Evolutionary conservation across 164 flowering plant species (phyloP).

Genomic region (Aristolochia californica): DNA sequence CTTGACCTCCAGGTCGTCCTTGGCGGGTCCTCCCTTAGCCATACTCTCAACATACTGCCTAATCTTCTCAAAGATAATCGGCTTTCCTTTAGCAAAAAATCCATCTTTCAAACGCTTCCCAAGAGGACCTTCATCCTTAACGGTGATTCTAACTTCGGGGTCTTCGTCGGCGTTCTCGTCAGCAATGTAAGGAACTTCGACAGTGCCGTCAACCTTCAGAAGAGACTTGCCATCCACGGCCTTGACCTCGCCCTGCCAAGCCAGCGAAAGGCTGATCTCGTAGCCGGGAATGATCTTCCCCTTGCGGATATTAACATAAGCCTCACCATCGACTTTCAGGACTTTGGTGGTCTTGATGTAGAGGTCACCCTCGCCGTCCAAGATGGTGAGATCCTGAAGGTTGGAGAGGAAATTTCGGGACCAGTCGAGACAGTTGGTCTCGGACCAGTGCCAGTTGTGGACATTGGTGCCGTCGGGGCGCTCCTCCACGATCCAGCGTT

Average conservation of each 20-base stretch:
- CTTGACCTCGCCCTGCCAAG: conserved; percentile 76
- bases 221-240: conserved; percentile 41
- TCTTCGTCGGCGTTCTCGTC: conserved; percentile 97
- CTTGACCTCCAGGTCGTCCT: conserved; percentile 74
- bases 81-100: conserved; percentile 53
- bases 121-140: conserved; percentile 69
- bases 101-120: conserved; percentile 72
- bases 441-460: conserved; percentile 99
- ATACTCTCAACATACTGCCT: conserved; percentile 66
- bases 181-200: conserved; percentile 80
- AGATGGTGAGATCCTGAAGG: conserved; percentile 40
- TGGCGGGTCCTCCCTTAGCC: conserved; percentile 89
- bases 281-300: conserved; percentile 97
- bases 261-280: conserved; percentile 42
- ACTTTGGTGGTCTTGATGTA: conserved; percentile 41
- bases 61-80: conserved; percentile 57
- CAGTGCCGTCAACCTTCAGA: conserved; percentile 46
- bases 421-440: conserved; percentile 91
- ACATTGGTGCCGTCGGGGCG: conserved; percentile 94
- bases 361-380: conserved; percentile 62
- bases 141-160: conserved; percentile 56
- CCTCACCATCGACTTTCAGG: conserved; percentile 72
- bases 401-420: conserved; percentile 45
- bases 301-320: conserved; percentile 88
- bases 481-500: conserved; percentile 96